These are phyloP conservation scores for Taiozyma sp. DNA, from an alignment of 1,139 yeast genomes.

Conservation along the genomic window DNA sequence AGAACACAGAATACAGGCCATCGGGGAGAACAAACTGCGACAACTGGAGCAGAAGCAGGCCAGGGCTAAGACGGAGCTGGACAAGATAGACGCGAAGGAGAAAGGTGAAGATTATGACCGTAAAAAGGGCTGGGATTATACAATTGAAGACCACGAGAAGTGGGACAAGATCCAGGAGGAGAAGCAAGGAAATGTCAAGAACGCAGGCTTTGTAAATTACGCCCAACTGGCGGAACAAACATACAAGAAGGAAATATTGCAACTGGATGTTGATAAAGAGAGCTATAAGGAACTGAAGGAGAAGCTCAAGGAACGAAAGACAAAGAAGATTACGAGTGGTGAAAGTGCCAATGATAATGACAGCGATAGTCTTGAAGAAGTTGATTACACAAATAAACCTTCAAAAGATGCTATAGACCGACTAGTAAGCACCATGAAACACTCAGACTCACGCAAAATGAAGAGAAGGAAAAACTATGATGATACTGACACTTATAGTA, in stretches of 20 bases:
- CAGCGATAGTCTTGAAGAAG: constrained; percentile 1
- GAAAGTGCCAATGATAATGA: constrained; percentile 18
- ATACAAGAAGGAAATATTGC: constrained; percentile 25
- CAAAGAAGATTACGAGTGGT: not conserved
- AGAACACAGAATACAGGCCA: constrained; percentile 34
- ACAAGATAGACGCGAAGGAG: constrained; percentile 33
- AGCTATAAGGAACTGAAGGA: constrained; percentile 34
- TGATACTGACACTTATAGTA: constrained; percentile 27
- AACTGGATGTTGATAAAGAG: constrained; percentile 28
- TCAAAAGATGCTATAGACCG: constrained; percentile 34
- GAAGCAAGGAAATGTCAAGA: constrained; percentile 19
- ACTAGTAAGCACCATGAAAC: constrained; percentile 36
- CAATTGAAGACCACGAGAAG: constrained; percentile 62
- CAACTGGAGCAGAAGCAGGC: constrained; percentile 29
- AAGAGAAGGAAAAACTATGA: constrained; percentile 33
- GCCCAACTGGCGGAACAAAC: constrained; percentile 47
- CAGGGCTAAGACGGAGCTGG: constrained; percentile 36
- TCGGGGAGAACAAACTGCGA: constrained; percentile 27
- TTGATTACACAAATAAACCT: constrained; percentile 28
- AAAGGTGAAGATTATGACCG: constrained; percentile 38
- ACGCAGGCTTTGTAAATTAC: constrained; percentile 27
- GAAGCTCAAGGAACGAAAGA: constrained; percentile 22
- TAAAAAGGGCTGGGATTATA: constrained; percentile 51
- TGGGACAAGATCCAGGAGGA: constrained; percentile 49
- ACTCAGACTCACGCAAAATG: constrained; percentile 24